phyloP scores from a whole-genome alignment of 768 basidiomycete species.

The Hygrophorus pudorinus region DNA sequence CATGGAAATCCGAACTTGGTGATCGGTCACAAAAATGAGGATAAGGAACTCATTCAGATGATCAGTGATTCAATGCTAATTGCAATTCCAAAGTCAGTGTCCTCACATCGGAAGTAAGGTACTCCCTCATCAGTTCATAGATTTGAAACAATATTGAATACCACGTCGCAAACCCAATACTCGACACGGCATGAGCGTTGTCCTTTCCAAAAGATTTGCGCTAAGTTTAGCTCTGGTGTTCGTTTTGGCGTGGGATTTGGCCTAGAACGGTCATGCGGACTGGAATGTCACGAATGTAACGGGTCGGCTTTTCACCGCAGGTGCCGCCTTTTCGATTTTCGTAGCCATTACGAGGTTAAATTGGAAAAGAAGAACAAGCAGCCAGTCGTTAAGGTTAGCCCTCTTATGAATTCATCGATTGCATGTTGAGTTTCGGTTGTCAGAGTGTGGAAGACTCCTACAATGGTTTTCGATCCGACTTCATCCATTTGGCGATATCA shows the following conservation, averaged over 20 bases:
- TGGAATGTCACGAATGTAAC: constrained; percentile 52
- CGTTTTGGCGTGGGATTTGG: constrained; percentile 79
- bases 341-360: constrained; percentile 68
- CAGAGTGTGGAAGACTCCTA: constrained; percentile 62
- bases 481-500: constrained; percentile 86
- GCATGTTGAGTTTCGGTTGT: constrained; percentile 4
- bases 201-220: constrained; percentile 62
- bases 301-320: constrained; percentile 60
- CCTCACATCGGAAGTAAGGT: not conserved
- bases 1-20: constrained; percentile 61
- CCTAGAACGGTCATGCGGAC: constrained; percentile 73
- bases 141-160: constrained; percentile 7
- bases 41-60: constrained; percentile 76
- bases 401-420: constrained; percentile 3
- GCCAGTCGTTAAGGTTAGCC: constrained; percentile 38
- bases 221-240: constrained; percentile 75
- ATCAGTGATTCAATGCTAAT: constrained; percentile 72
- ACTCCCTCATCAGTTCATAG: constrained; percentile 5
- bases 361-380: constrained; percentile 37
- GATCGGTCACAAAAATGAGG: constrained; percentile 60
- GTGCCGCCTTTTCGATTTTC: constrained; percentile 75
- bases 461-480: constrained; percentile 85
- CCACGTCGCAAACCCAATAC: not conserved
- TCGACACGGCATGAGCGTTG: constrained; percentile 5
- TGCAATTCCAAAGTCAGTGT: constrained; percentile 75